Base-by-base conservation (phyloP, 768 basidiomycete species). In the Leucosporidium scottii region DNA sequence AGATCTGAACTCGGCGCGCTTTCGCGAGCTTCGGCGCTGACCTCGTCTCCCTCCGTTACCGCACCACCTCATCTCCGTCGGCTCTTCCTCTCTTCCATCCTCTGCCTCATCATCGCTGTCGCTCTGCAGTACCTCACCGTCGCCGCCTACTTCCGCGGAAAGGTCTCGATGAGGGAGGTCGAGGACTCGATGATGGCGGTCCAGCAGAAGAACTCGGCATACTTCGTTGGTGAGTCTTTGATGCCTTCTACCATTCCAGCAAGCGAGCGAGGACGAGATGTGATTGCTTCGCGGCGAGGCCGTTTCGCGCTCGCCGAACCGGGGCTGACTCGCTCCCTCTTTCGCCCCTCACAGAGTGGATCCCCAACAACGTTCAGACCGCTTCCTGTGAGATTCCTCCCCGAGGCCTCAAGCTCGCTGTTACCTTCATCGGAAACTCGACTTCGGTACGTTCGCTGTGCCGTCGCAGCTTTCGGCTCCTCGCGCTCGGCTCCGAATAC, bases 101-200 rank as follows among this genome's bases (percentile, higher is more conserved):
- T n/a, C n/a, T n/a, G n/a, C n/a, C n/a, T n/a, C n/a, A n/a, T n/a
- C n/a, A n/a, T n/a, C n/a, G n/a, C n/a, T 34, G 34, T 34, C 34
- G 34, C 34, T n/a, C 34, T 34, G 20, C 88, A 88, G 53, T 93
- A 90, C 78, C 80, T 94, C 50, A 93, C 92, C 0, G 88, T 89
- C 13, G 89, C 90, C 4, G 87, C 86, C 8, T 91, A 91, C 67
- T 93, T 90, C 84, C 85, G 92, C 65, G 92, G 91, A 39, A 84
- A 86, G 53, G 18, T 93, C 44, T 82, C 88, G 49, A 90, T 88
- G 25, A 83, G 85, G 76, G 92, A 92, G 79, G 90, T 90, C 28
- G 75, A 93, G 86, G 82, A 85, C 65, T 82, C 88, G 15, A 84
- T 93, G 27, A 82, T 80, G 51, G 85, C 90, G 67, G 78, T 93